Percentiles rank a stretch among this genome's conserved stretches.
Evolutionary conservation across 1,139 yeast species (phyloP).

Genomic region (Scheffersomyces parashehatae): DNA sequence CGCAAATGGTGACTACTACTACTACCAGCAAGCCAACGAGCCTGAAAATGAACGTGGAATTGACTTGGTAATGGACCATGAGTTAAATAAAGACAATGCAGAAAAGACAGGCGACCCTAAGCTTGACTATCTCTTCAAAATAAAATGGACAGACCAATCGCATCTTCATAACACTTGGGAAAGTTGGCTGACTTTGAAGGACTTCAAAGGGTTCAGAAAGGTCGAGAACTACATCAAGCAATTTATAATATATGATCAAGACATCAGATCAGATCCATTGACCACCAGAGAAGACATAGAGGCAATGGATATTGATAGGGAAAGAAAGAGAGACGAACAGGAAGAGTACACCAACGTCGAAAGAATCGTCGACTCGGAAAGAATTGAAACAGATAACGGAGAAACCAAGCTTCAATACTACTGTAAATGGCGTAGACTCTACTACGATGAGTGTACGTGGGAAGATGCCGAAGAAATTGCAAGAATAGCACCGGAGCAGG

Average conservation of each 20-base stretch:
- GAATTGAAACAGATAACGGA: constrained; percentile 62
- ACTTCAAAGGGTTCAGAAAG: constrained; percentile 73
- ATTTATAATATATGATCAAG: constrained; percentile 69
- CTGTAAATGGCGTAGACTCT: constrained; percentile 91
- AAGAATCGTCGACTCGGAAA: constrained; percentile 83
- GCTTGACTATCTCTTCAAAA: constrained; percentile 58
- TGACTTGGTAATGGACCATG: constrained; percentile 58
- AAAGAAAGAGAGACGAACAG: constrained; percentile 78
- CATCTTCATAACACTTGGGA: constrained; percentile 98
- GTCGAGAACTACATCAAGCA: constrained; percentile 89
- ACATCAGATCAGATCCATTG: constrained; percentile 72
- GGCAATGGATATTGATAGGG: constrained; percentile 88
- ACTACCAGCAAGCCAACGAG: constrained; percentile 33
- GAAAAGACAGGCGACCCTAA: constrained; percentile 55
- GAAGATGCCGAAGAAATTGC: constrained; percentile 91
- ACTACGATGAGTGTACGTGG: constrained; percentile 97
- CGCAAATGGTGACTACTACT: constrained; percentile 37
- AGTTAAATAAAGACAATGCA: constrained; percentile 36
- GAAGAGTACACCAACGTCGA: constrained; percentile 85
- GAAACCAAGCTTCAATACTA: constrained; percentile 72
- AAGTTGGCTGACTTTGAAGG: constrained; percentile 56
- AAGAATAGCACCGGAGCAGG: constrained; percentile 79
- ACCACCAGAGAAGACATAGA: constrained; percentile 91
- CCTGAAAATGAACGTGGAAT: constrained; percentile 46
- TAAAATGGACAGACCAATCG: constrained; percentile 87